A percentile compares a stretch with the other conserved stretches of the same genome.
Conservation (phyloP, 2,329 filamentous ascomycete species). For the Monosporascus ibericus region DNA sequence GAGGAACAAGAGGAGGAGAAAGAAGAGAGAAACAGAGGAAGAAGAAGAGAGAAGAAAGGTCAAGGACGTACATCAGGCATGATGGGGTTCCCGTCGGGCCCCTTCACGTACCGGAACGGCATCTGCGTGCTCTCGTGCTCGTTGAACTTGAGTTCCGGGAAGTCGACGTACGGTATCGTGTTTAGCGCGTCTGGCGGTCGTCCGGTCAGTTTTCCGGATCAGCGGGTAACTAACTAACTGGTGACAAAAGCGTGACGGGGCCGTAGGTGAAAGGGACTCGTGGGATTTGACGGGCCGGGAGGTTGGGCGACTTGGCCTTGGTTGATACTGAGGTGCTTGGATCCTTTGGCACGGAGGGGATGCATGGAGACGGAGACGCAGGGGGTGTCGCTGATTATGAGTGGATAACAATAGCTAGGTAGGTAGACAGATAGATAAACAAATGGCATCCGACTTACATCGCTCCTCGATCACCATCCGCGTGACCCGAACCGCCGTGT, state of each 20-base stretch:
- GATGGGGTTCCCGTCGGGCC: constrained; percentile 67
- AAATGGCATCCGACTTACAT: constrained; percentile 45
- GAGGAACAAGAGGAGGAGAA: neutral
- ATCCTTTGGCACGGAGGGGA: too few species aligned
- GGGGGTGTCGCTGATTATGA: too few species aligned
- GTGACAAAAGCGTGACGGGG: too few species aligned
- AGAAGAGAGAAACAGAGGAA: neutral
- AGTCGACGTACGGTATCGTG: constrained; percentile 76
- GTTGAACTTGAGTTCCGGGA: constrained; percentile 83
- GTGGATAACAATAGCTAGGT: too few species aligned
- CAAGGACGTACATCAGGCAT: constrained; percentile 72
- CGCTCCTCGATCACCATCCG: constrained; percentile 81
- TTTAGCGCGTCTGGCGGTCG: constrained; percentile 61
- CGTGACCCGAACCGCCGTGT: constrained; percentile 92
- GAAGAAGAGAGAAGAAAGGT: neutral
- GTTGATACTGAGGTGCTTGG: too few species aligned
- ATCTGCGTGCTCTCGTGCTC: constrained; percentile 93
- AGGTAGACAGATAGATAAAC: neutral
- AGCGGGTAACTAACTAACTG: neutral
- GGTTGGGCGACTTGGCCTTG: too few species aligned
- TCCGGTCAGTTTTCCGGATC: too few species aligned
- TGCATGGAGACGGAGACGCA: too few species aligned
- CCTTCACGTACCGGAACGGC: constrained; percentile 93
- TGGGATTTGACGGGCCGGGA: too few species aligned
- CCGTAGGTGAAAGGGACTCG: too few species aligned